Evolutionary conservation across 2,329 filamentous ascomycete species (phyloP), one percentile per base, ranked within the genome.

Genomic region (Cytospora paraplurivora): DNA sequence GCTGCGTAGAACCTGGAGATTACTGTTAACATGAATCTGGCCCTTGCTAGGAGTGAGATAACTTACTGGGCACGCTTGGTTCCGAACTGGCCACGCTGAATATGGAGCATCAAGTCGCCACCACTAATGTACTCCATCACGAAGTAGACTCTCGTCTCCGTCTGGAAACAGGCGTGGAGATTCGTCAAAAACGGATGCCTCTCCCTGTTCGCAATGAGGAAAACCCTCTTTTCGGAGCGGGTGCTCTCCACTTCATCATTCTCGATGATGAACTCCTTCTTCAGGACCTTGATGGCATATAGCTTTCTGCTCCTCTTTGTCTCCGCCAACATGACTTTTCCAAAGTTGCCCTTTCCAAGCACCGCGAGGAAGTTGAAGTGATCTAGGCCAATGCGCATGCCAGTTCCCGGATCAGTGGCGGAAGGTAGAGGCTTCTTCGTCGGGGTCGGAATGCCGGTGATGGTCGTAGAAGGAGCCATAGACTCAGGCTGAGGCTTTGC

Each of bases 251-350:
- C 95, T 79, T 99, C 95, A 73, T 99, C 95, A 69, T 99, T 97
- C 75, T 99, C 96, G 67, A 99, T 99, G 74, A 99, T 99, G 76
- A 99, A 99, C 76, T 99, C 95, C 80, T 99, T 99, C 85, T 99
- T 99, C 70, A 99, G 81, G 44, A 99, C 95, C 79, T 99, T 99
- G 77, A 99, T 99, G 63, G 95, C 95, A 75, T 98, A 99, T 8
- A 99, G 82, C 76, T 94, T 91, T 76, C 93, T 92, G 11, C 91
- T 88, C 62, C 88, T 88, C 82, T 99, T 99, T 1, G 95, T 97
- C 79, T 99, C 96, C 2, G 95, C 95, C 76, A 99, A 82, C 95
- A 99, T 99, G 78, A 99, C 95, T 79, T 99, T 99, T 76, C 95
- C 95, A 74, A 99, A 99, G 79, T 99, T 99, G 80, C 95, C 95